Evolutionary conservation across 768 basidiomycete species (phyloP).

Genomic region (Amanita brunnescens): DNA sequence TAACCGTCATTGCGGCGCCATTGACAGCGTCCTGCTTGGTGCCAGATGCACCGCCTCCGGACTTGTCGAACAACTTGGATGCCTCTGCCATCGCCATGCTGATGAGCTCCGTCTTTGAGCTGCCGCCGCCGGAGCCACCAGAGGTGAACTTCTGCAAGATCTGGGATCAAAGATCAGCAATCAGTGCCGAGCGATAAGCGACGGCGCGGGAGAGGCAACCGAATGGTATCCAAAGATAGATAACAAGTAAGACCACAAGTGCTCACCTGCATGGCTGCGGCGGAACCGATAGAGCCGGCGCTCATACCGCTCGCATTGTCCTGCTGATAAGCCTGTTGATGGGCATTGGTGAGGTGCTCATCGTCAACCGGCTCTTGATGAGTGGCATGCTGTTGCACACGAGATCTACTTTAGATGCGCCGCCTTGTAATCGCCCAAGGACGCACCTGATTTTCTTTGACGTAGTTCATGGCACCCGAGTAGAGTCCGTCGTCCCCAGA

Average conservation of each 20-base stretch:
- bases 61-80: slow-evolving; percentile 62
- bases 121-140: slow-evolving; percentile 28
- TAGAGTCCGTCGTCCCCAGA: slow-evolving; percentile 53
- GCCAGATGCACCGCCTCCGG: slow-evolving; percentile 54
- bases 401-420: neutral
- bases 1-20: slow-evolving; percentile 75
- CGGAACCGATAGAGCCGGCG: slow-evolving; percentile 61
- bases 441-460: slow-evolving; percentile 43
- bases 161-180: slow-evolving; percentile 21
- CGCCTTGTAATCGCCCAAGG: neutral
- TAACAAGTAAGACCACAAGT: neutral
- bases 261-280: slow-evolving; percentile 65
- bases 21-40: slow-evolving; percentile 82
- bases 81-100: slow-evolving; percentile 84
- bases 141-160: slow-evolving; percentile 62
- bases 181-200: neutral
- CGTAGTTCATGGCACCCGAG: slow-evolving; percentile 41
- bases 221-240: neutral
- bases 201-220: neutral
- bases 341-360: slow-evolving; percentile 48
- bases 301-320: slow-evolving; percentile 42
- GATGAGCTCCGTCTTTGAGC: slow-evolving; percentile 56
- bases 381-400: slow-evolving; percentile 29
- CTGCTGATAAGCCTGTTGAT: slow-evolving; percentile 52
- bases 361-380: slow-evolving; percentile 62